Base-by-base conservation (phyloP, 2,329 filamentous ascomycete genomes). In the Colletotrichum navitas region DNA sequence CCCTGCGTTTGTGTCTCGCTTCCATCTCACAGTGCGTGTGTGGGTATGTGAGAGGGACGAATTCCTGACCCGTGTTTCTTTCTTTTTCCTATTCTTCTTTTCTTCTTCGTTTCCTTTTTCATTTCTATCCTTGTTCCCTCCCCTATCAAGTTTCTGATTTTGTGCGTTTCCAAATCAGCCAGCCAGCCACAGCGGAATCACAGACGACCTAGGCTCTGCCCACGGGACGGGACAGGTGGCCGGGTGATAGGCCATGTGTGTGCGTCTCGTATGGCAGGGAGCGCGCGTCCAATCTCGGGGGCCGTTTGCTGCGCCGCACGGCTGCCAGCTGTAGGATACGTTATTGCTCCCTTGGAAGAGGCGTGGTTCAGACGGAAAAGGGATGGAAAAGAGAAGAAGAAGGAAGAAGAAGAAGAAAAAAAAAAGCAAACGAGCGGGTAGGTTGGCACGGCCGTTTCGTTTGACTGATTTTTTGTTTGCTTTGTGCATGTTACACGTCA, bases 311-410 rank as follows among this genome's bases (percentile, higher is more conserved):
- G 43, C 43, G 10, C 21, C n/a, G 43, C 58, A 49, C 45, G 45
- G 60, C 26, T 62, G 47, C 60, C 60, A 51, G 60, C 6, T 52
- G 34, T 51, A 24, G 58, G n/a, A 41, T 43, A n/a, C 34, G 41
- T 29, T n/a, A 1, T 47, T 29, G 41, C 41, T 43, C 16, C 41
- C 41, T 21, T 18, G 16, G 29, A 29, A 32, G 49, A 10, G 7
- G 10, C 43, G 18, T 45, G 49, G 26, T 49, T 24, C 21, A 4
- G 43, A 26, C 12, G 26, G 58, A 21, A 26, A n/a, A 34, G 24
- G 21, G 41, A 47, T 24, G 39, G 36, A 39, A 26, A 10, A 7
- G 16, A 2, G 41, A 5, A n/a, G n/a, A n/a, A n/a, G n/a, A n/a
- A n/a, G n/a, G n/a, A n/a, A n/a, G n/a, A n/a, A n/a, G n/a, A n/a